Base-by-base conservation (phyloP, 2,329 filamentous ascomycete genomes). In the Fusarium brevicatenulatum region DNA sequence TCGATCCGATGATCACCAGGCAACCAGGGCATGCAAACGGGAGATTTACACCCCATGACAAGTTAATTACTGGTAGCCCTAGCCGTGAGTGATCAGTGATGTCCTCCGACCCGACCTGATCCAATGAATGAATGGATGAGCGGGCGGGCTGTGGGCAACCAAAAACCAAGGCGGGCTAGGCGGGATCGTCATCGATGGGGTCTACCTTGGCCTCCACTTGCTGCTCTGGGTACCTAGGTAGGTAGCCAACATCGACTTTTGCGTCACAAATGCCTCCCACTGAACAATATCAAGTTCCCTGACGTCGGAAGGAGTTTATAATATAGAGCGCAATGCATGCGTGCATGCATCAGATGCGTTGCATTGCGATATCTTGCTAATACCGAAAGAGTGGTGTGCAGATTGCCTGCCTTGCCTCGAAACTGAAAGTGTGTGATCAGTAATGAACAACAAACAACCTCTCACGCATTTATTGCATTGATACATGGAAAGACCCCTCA, bases 21-120 rank as follows among this genome's bases (percentile, higher is more conserved):
- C 34, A 36, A 36, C 34, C 34, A 36, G 34, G 34, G 16, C 34
- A 55, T 50, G 53, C 56, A 61, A 32, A 59, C 70, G 59, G 70
- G 65, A 66, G 70, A 70, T 72, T 72, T 73, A 40, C 42, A 57
- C 30, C 40, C 61, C 52, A 58, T 53, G 39, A 25, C 42, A 32
- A 32, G 42, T 34, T 21, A 30, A 37, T n/a, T 55, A 34, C 32
- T 34, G 32, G 32, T 13, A 65, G 25, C 44, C 60, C 40, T 39
- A 55, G 66, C 59, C 25, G 62, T 37, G 50, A 28, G 34, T 56
- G 70, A 72, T 37, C 32, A 53, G 34, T 43, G 70, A 72, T 72
- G 69, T 52, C n/a, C 30, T 28, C 37, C 52, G 23, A 49, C 21
- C 28, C 28, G 44, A 28, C 25, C 44, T 25, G 21, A 23, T 49